Percentiles rank a stretch among this genome's conserved stretches.
Evolutionary conservation across 2,329 filamentous ascomycete genomes (phyloP).

Genomic region (Fusarium avenaceum): DNA sequence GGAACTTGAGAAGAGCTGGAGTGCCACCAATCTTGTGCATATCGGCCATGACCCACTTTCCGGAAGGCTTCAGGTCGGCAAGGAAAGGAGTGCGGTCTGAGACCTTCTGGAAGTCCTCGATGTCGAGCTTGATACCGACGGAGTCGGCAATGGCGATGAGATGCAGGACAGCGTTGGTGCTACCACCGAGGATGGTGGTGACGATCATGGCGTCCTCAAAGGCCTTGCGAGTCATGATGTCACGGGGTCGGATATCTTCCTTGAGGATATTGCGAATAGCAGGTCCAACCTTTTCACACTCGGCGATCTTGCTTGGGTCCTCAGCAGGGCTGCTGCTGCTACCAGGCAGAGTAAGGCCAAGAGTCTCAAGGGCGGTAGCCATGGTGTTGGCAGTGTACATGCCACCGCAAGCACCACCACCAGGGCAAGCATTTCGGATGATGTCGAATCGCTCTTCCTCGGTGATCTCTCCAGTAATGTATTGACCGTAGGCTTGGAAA

Average conservation of each 20-base stretch:
- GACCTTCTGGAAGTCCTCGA: constrained; percentile 88
- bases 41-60: constrained; percentile 88
- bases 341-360: constrained; percentile 88
- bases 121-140: constrained; percentile 83
- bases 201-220: constrained; percentile 90
- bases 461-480: constrained; percentile 89
- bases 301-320: constrained; percentile 76
- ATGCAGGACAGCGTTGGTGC: constrained; percentile 88
- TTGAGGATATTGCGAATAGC: constrained; percentile 81
- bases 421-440: constrained; percentile 85
- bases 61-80: constrained; percentile 86
- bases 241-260: constrained; percentile 81
- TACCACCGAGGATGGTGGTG: constrained; percentile 85
- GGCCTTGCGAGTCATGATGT: constrained; percentile 83
- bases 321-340: constrained; percentile 85
- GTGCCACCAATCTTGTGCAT: constrained; percentile 89
- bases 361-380: constrained; percentile 90
- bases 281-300: constrained; percentile 78
- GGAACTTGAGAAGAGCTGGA: constrained; percentile 87
- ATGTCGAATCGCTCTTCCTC: constrained; percentile 95
- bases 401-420: constrained; percentile 78
- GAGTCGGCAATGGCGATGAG: constrained; percentile 86
- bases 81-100: constrained; percentile 84
- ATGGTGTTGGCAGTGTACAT: constrained; percentile 98
- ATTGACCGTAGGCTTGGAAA: constrained; percentile 98